phyloP scores from a whole-genome alignment of 805 yeast genomes.

The Kuraishia cidri region DNA sequence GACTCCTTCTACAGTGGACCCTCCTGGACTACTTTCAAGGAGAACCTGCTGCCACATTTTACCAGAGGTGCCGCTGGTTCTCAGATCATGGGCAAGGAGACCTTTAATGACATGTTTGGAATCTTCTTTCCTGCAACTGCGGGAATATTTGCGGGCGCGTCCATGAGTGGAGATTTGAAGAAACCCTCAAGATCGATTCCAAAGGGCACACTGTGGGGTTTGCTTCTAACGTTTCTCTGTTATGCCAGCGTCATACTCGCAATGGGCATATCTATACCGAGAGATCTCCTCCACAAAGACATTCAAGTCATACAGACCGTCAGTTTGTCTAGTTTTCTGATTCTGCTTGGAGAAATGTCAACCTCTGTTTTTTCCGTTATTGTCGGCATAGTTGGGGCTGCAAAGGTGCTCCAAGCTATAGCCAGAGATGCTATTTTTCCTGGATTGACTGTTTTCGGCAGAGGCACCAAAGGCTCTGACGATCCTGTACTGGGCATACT shows the following conservation, averaged over 20 bases:
- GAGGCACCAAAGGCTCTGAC: conserved; percentile 29
- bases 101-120: conserved; percentile 81
- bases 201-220: conserved; percentile 84
- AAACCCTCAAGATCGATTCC: conserved; percentile 90
- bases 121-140: conserved; percentile 98
- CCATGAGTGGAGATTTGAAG: conserved; percentile 91
- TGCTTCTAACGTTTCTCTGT: conserved; percentile 64
- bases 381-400: conserved; percentile 95
- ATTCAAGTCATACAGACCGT: conserved; percentile 82
- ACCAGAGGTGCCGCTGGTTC: conserved; percentile 94
- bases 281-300: conserved; percentile 68
- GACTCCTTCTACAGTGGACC: conserved; percentile 60
- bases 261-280: conserved; percentile 73
- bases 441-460: conserved; percentile 53
- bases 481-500: conserved; percentile 63
- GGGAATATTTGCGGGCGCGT: conserved; percentile 97
- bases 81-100: conserved; percentile 49
- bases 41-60: conserved; percentile 70
- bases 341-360: conserved; percentile 83
- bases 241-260: conserved; percentile 77
- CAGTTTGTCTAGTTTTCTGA: conserved; percentile 55
- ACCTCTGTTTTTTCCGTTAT: conserved; percentile 89
- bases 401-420: conserved; percentile 83
- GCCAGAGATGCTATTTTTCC: conserved; percentile 88
- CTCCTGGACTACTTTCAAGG: conserved; percentile 53